These are phyloP conservation scores for Stephanocyclus meneghinianus DNA, from an alignment of 352 stramenopile genomes.

Conservation along the genomic window DNA sequence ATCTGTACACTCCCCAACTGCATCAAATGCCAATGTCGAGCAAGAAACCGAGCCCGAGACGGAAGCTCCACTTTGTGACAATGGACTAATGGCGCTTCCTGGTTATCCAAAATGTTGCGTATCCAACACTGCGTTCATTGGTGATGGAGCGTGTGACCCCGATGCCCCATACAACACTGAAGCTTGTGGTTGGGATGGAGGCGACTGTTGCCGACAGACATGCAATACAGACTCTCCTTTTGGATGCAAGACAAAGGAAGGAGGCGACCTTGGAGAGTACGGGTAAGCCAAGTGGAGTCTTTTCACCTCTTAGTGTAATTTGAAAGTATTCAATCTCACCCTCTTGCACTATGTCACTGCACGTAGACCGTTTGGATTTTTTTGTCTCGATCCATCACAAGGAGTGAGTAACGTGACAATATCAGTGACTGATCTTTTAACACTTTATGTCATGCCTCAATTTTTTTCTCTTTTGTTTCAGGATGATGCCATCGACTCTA, in stretches of 20 bases:
- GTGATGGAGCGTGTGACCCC: conserved; percentile 42
- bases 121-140: conserved; percentile 33
- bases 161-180: conserved; percentile 40
- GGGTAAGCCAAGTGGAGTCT: neutral
- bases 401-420: neutral
- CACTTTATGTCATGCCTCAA: neutral
- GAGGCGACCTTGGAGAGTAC: conserved; percentile 11
- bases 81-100: conserved; percentile 25
- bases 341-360: neutral
- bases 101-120: conserved; percentile 40
- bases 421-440: neutral
- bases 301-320: neutral
- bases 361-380: conserved; percentile 36
- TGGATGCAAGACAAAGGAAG: conserved; percentile 33
- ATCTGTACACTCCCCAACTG: neutral
- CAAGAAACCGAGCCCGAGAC: neutral
- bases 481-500: conserved; percentile 4
- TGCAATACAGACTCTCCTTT: conserved; percentile 30
- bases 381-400: conserved; percentile 38
- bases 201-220: conserved; percentile 40
- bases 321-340: neutral
- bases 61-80: conserved; percentile 5
- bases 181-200: conserved; percentile 44
- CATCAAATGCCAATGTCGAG: neutral
- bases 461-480: conserved; percentile 3